Evolutionary conservation across 2,329 filamentous ascomycete genomes (phyloP).

Genomic region (Penicillium nordicum): DNA sequence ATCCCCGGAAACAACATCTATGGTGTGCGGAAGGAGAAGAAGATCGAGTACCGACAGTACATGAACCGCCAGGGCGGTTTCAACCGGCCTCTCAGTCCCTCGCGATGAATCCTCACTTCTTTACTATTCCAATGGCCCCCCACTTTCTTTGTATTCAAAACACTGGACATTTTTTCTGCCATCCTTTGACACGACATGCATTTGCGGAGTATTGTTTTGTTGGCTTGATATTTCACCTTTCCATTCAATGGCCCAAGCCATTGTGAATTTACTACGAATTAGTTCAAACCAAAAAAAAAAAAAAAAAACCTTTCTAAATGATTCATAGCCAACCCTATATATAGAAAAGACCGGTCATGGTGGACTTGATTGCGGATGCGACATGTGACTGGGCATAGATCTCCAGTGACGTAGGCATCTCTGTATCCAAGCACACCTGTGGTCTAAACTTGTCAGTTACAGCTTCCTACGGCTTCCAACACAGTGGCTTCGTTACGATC

Average conservation of each 20-base stretch:
- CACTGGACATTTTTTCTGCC: slow-evolving; percentile 2
- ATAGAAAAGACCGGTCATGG: not conserved
- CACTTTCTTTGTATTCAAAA: slow-evolving; percentile 7
- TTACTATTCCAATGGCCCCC: slow-evolving; percentile 4
- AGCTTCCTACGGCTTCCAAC: slow-evolving; percentile 4
- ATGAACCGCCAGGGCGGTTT: slow-evolving; percentile 61
- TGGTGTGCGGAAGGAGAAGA: slow-evolving; percentile 85
- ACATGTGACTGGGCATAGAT: slow-evolving; percentile 27
- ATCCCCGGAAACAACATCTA: slow-evolving; percentile 83
- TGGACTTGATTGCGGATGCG: slow-evolving; percentile 2
- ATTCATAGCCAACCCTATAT: not conserved
- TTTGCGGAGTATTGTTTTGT: slow-evolving; percentile 28
- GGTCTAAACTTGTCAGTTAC: not conserved
- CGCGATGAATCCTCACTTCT: slow-evolving; percentile 28
- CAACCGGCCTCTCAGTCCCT: slow-evolving; percentile 49
- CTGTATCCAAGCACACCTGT: slow-evolving; percentile 3
- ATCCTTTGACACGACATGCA: slow-evolving; percentile 26
- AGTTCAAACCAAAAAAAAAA: not conserved
- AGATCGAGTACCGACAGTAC: slow-evolving; percentile 92
- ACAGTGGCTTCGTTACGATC: slow-evolving; percentile 25
- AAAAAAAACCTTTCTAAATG: not conserved
- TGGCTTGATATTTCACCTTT: slow-evolving; percentile 11
- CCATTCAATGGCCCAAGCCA: slow-evolving; percentile 5
- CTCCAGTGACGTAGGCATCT: slow-evolving; percentile 30
- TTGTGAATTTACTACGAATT: slow-evolving; percentile 11